These are phyloP conservation scores for Astrothelium subdiscretum DNA, from an alignment of 495 filamentous ascomycete genomes.

Conservation along the genomic window DNA sequence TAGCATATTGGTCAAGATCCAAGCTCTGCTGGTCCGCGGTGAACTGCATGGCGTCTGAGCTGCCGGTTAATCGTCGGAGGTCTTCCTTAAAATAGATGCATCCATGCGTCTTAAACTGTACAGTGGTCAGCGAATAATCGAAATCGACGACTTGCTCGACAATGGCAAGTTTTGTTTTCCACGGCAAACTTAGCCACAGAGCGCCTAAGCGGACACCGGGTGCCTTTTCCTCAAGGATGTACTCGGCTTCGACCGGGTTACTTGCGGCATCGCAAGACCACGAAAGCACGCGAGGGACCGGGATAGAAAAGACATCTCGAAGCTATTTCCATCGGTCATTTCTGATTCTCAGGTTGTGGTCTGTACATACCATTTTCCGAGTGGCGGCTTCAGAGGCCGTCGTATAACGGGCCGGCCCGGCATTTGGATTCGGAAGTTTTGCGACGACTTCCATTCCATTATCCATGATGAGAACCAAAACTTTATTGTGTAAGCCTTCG, in stretches of 20 bases:
- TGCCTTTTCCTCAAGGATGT: neutral
- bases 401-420: slow-evolving; percentile 2
- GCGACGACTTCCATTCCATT: slow-evolving; percentile 8
- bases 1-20: slow-evolving; percentile 9
- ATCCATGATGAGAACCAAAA: slow-evolving; percentile 12
- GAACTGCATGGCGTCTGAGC: neutral
- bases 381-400: slow-evolving; percentile 3
- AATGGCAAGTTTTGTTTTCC: slow-evolving; percentile 22
- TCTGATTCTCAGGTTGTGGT: neutral
- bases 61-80: neutral
- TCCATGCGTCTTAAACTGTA: slow-evolving; percentile 28
- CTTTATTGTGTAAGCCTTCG: slow-evolving; percentile 19
- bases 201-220: neutral
- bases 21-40: slow-evolving; percentile 12
- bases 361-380: neutral
- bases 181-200: slow-evolving; percentile 15
- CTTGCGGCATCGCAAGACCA: neutral
- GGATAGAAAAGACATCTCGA: slow-evolving; percentile 20
- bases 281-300: neutral
- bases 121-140: slow-evolving; percentile 24
- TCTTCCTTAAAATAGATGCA: slow-evolving; percentile 33
- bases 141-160: slow-evolving; percentile 28
- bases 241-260: neutral
- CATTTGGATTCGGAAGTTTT: slow-evolving; percentile 13
- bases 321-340: slow-evolving; percentile 18